Evolutionary conservation across 495 filamentous ascomycete species (phyloP).

Genomic region (Xylaria venustula): DNA sequence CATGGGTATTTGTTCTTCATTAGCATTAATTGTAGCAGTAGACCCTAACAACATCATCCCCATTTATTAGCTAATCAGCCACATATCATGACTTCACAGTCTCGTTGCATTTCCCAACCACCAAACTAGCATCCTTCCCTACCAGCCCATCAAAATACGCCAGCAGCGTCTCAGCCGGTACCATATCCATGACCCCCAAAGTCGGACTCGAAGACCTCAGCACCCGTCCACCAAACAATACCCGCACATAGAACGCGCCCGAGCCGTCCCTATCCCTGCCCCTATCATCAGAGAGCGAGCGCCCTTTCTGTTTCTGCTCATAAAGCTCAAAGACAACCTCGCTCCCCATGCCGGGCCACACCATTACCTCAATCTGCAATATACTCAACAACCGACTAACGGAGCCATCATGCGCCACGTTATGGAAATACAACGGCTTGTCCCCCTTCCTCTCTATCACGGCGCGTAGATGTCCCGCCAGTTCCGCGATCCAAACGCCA

Average conservation of each 20-base stretch:
- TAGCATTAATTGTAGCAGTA: neutral
- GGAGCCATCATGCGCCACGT: constrained; percentile 69
- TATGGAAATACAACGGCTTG: constrained; percentile 57
- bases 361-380: constrained; percentile 66
- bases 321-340: constrained; percentile 71
- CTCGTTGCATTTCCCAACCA: constrained; percentile 33
- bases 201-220: constrained; percentile 57
- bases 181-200: constrained; percentile 61
- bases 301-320: constrained; percentile 20
- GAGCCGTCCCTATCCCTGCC: neutral
- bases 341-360: constrained; percentile 73
- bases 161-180: constrained; percentile 56
- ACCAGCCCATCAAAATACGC: constrained; percentile 65
- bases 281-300: too few relatives aligned
- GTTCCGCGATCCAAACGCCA: constrained; percentile 65
- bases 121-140: constrained; percentile 47
- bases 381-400: constrained; percentile 59
- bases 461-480: constrained; percentile 56
- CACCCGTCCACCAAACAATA: constrained; percentile 63
- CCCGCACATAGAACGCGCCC: constrained; percentile 46
- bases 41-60: too few relatives aligned
- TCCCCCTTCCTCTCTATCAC: constrained; percentile 6
- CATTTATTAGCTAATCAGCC: neutral
- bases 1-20: too few relatives aligned
- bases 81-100: constrained; percentile 20